Percentiles rank a stretch among this genome's conserved stretches.
Conservation (phyloP, 2,329 filamentous ascomycete species). For the Lachnellula subtilissima region DNA sequence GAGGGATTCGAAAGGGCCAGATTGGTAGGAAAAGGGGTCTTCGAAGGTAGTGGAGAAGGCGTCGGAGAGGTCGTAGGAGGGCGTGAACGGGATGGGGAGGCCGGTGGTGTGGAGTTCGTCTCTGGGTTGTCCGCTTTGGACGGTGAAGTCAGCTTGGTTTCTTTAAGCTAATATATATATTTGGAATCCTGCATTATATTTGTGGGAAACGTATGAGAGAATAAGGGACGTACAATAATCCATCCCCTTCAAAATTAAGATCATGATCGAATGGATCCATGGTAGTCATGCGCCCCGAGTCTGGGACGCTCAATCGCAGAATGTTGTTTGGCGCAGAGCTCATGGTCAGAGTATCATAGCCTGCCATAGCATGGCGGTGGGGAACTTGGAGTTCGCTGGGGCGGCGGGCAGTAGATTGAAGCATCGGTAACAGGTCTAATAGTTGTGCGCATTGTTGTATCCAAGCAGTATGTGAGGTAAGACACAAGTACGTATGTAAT, state of each 20-base stretch:
- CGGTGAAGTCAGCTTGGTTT: neutral
- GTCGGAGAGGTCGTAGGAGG: conserved; percentile 56
- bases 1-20: conserved; percentile 38
- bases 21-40: conserved; percentile 57
- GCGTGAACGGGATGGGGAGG: conserved; percentile 49
- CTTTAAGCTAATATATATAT: neutral
- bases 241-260: conserved; percentile 25
- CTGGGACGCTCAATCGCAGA: conserved; percentile 22
- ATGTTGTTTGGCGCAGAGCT: conserved; percentile 21
- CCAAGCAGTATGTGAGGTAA: neutral
- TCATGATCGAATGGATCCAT: conserved; percentile 30
- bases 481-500: neutral
- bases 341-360: conserved; percentile 16
- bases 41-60: conserved; percentile 60
- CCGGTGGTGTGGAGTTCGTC: conserved; percentile 34
- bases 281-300: conserved; percentile 10
- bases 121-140: conserved; percentile 28
- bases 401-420: conserved; percentile 7
- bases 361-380: conserved; percentile 9
- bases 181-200: too few species aligned
- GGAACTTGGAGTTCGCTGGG: conserved; percentile 4
- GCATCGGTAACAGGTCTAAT: conserved; percentile 6
- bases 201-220: neutral
- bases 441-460: conserved; percentile 17
- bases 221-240: conserved; percentile 23